phyloP scores from a whole-genome alignment of 164 flowering plant genomes.

The Liquidambar formosana region DNA sequence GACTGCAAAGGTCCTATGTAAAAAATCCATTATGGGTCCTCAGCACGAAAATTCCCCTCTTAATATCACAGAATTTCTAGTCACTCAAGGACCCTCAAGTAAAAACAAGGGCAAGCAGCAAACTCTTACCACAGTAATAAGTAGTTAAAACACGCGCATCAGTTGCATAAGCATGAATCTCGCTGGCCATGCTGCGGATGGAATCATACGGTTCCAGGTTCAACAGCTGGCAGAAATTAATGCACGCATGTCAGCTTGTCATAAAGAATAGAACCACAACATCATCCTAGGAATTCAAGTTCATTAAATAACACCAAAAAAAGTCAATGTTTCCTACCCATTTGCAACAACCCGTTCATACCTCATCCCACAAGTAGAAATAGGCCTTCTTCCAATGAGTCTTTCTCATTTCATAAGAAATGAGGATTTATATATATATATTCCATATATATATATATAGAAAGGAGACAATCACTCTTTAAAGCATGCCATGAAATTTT shows the following conservation, averaged over 20 bases:
- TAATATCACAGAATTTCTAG: no score
- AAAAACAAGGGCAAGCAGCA: no score
- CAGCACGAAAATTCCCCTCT: no score
- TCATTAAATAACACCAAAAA: background rate
- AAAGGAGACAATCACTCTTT: no score
- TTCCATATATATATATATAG: no score
- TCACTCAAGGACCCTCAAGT: no score
- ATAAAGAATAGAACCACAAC: background rate
- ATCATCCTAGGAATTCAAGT: background rate
- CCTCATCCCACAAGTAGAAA: slow-evolving; percentile 99
- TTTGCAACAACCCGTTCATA: slow-evolving; percentile 18
- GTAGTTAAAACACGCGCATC: slow-evolving; percentile 98
- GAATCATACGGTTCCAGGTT: slow-evolving; percentile 76
- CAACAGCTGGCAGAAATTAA: slow-evolving; percentile 69
- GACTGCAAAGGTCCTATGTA: no score
- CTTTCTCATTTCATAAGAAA: no score
- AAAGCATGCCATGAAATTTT: no score
- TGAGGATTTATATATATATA: no score
- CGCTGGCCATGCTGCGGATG: slow-evolving; percentile 73
- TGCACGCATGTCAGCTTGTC: slow-evolving; percentile 11
- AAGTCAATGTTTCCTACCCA: background rate
- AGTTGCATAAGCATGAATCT: slow-evolving; percentile 78
- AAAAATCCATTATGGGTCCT: no score
- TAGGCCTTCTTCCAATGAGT: slow-evolving; percentile 93
- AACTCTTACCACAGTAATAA: slow-evolving; percentile 75